Evolutionary conservation across 257 asterid species (phyloP).

Genomic region (Primulina eburnea): DNA sequence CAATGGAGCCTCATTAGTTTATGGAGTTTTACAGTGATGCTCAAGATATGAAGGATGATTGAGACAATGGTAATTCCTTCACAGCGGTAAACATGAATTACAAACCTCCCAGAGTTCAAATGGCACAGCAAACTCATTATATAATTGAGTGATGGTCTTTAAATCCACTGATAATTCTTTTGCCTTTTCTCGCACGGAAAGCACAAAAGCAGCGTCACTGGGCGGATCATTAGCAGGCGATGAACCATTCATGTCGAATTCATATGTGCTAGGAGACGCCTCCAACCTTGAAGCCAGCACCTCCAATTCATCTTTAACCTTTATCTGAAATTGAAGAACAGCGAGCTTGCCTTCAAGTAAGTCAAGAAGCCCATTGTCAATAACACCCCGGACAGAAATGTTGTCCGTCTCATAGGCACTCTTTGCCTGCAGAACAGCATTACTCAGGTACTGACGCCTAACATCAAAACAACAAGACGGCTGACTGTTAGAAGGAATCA

Average conservation of each 20-base stretch:
- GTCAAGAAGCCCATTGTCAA: constrained; percentile 86
- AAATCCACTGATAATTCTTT: constrained; percentile 79
- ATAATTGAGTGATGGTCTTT: constrained; percentile 84
- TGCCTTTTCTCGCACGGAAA: constrained; percentile 51
- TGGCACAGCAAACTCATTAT: constrained; percentile 93
- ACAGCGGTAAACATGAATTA: constrained; percentile 19
- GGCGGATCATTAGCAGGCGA: constrained; percentile 31
- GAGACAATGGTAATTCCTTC: constrained; percentile 15
- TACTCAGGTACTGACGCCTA: constrained; percentile 97
- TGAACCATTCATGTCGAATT: constrained; percentile 40
- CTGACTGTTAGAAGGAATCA: constrained; percentile 21
- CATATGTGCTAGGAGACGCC: constrained; percentile 46
- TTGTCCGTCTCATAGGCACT: constrained; percentile 61
- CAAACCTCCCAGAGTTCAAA: constrained; percentile 96
- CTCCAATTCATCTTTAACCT: constrained; percentile 80
- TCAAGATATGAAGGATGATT: constrained; percentile 5
- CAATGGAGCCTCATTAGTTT: background rate
- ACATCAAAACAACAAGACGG: constrained; percentile 32
- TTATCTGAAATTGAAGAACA: constrained; percentile 92
- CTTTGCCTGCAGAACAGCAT: constrained; percentile 99
- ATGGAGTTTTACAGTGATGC: constrained; percentile 8
- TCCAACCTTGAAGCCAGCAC: constrained; percentile 61
- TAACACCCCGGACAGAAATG: constrained; percentile 53
- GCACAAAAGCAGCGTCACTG: constrained; percentile 32
- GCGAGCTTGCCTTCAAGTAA: constrained; percentile 97